Conservation (phyloP, 108 stramenopile species). For the Nannochloropsis salina region DNA sequence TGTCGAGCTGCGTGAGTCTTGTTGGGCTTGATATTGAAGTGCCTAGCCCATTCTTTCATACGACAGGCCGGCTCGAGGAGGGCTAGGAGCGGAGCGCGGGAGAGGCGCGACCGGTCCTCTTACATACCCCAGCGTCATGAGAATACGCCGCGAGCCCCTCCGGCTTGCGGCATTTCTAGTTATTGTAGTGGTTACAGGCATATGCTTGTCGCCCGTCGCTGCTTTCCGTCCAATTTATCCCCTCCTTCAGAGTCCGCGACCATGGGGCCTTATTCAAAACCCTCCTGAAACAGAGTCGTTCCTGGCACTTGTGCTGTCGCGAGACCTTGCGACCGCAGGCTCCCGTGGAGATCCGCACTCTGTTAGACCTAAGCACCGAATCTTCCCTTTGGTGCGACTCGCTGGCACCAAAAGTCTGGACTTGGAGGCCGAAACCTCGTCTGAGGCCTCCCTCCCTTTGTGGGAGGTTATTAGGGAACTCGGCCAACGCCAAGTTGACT, state of each 20-base stretch:
- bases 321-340: neutral
- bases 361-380: neutral
- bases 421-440: neutral
- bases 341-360: neutral
- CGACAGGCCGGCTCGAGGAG: too few relatives aligned
- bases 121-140: neutral
- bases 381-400: too few relatives aligned
- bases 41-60: too few relatives aligned
- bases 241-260: neutral
- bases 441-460: neutral
- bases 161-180: neutral
- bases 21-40: too few relatives aligned
- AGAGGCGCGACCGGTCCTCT: too few relatives aligned
- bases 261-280: too few relatives aligned
- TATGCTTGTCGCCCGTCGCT: neutral
- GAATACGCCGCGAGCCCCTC: neutral
- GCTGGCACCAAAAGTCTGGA: too few relatives aligned
- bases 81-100: too few relatives aligned
- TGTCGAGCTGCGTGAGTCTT: too few relatives aligned
- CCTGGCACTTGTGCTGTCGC: neutral
- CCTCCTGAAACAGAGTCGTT: neutral
- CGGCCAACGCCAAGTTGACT: neutral
- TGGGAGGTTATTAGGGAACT: neutral
- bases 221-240: neutral
- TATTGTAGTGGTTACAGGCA: neutral